phyloP scores from a whole-genome alignment of 106 monocot species.

The Dioscorea zingiberensis region DNA sequence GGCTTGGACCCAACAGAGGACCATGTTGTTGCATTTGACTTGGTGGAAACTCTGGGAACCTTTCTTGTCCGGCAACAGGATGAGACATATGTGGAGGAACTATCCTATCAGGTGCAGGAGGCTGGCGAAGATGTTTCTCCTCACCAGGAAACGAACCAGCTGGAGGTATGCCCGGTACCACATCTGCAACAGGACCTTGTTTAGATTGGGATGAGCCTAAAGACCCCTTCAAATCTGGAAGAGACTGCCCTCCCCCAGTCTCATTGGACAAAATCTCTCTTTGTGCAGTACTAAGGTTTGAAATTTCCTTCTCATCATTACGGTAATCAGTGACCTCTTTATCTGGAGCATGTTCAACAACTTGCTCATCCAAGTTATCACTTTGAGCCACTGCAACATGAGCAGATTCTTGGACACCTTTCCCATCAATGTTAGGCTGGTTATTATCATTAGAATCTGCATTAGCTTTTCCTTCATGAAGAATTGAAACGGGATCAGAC shows the following conservation, averaged over 20 bases:
- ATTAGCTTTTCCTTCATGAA: conserved; percentile 13
- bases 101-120: conserved; percentile 28
- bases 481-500: conserved; percentile 1
- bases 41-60: conserved; percentile 17
- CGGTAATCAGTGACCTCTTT: background rate
- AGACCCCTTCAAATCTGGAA: background rate
- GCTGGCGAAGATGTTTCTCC: too few relatives aligned
- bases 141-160: conserved; percentile 10
- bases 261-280: conserved; percentile 5
- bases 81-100: conserved; percentile 32
- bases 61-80: conserved; percentile 22
- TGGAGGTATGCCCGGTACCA: conserved; percentile 12
- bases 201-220: conserved; percentile 16
- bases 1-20: conserved; percentile 18
- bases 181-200: conserved; percentile 17
- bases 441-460: conserved; percentile 7
- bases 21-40: conserved; percentile 22
- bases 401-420: conserved; percentile 3
- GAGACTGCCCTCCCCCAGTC: background rate
- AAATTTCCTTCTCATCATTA: conserved; percentile 6
- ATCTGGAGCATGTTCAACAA: background rate
- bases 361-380: conserved; percentile 9
- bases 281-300: conserved; percentile 5
- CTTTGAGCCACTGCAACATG: background rate
- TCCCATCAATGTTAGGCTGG: background rate